Evolutionary conservation across 176 grass and related monocot genomes (phyloP).

Genomic region (Hyparrhenia diplandra): DNA sequence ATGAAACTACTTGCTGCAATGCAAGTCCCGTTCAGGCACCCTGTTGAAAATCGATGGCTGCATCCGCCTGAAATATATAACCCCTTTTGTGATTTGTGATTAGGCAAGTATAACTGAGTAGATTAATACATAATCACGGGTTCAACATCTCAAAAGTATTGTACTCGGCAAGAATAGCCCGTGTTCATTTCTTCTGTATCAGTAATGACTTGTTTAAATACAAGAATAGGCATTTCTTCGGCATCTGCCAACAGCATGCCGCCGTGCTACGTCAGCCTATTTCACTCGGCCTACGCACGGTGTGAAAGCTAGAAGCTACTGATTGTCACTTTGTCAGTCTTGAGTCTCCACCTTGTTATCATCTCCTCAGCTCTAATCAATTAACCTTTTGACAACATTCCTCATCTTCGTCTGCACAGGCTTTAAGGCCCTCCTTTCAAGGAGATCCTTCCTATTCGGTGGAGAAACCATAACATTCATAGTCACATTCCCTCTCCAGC

Average conservation of each 20-base stretch:
- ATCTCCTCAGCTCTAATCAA: not conserved
- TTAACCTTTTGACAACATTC: not conserved
- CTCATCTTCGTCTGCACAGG: slow-evolving; percentile 3
- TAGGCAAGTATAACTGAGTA: too few relatives aligned
- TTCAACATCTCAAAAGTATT: not conserved
- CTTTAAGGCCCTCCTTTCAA: slow-evolving; percentile 47
- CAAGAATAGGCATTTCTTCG: not conserved
- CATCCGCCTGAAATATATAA: too few relatives aligned
- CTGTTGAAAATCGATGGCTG: too few relatives aligned
- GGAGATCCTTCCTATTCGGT: slow-evolving; percentile 66
- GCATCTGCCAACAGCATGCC: not conserved
- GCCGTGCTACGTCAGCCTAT: not conserved
- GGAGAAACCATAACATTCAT: slow-evolving; percentile 84
- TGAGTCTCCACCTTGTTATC: too few relatives aligned
- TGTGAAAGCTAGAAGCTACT: not conserved
- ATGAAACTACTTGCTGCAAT: too few relatives aligned
- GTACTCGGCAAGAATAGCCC: too few relatives aligned
- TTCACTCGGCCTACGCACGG: not conserved
- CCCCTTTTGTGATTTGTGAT: too few relatives aligned
- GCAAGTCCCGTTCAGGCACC: too few relatives aligned
- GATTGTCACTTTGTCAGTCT: too few relatives aligned
- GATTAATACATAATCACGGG: too few relatives aligned
- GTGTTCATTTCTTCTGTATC: not conserved
- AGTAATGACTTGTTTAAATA: not conserved
- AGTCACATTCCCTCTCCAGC: slow-evolving; percentile 93